Conservation (phyloP, 176 grass and related monocot genomes). For the Rhynchospora pubera region DNA sequence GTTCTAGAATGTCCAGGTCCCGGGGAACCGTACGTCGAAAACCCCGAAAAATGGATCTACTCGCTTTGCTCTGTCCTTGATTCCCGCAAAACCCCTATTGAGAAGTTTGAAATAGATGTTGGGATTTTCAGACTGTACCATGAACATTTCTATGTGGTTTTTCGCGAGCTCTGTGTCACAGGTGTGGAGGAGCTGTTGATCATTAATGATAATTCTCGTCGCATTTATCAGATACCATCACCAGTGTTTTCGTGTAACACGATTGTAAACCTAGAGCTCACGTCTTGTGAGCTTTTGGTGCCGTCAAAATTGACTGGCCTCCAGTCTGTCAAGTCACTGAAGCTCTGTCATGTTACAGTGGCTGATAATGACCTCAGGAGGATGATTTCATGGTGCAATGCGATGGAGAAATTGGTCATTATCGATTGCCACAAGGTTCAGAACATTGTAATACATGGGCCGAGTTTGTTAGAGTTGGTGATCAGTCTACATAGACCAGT, state of each 20-base stretch:
- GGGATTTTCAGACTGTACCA: not conserved
- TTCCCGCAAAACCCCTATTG: not conserved
- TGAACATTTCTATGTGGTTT: not conserved
- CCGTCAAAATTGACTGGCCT: not conserved
- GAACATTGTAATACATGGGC: conserved; percentile 8
- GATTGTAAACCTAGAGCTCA: conserved; percentile 25
- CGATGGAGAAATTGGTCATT: conserved; percentile 16
- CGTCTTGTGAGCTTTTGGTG: not conserved
- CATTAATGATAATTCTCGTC: not conserved
- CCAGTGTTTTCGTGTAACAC: conserved; percentile 3
- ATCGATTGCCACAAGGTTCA: not conserved
- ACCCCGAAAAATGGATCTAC: not conserved
- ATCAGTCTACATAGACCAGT: not conserved
- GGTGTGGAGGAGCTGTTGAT: conserved; percentile 28
- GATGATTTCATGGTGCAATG: not conserved
- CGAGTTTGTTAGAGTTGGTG: not conserved
- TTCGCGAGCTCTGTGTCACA: not conserved
- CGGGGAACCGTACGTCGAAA: not conserved
- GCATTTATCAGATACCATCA: not conserved
- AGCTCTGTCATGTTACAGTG: not conserved
- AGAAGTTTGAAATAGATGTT: not conserved
- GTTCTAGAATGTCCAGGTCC: not conserved
- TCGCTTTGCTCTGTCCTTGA: conserved; percentile 6
- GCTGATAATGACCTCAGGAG: not conserved
- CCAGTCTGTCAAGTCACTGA: not conserved